Percentiles rank a stretch among this genome's conserved stretches.
Conservation (phyloP, 176 grass and related monocot genomes). For the Secale cereale region DNA sequence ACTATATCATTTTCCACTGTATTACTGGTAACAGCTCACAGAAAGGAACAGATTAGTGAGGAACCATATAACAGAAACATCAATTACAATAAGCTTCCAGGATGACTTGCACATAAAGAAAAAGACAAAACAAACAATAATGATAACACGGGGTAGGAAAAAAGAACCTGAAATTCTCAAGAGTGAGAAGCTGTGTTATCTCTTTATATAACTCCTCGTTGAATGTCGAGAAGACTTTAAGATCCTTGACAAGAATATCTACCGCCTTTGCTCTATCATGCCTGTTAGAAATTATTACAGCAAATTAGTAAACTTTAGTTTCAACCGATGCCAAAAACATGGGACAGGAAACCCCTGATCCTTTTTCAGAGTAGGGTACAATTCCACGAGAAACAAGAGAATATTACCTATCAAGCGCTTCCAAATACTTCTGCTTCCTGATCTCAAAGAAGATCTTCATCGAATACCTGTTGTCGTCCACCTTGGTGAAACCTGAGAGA, state of each 20-base stretch:
- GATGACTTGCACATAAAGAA: not conserved
- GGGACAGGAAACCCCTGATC: not conserved
- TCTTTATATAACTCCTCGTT: conserved; percentile 99
- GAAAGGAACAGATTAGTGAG: not conserved
- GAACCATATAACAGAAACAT: not conserved
- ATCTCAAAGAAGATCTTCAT: conserved; percentile 99
- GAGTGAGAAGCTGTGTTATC: conserved; percentile 95
- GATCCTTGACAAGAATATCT: conserved; percentile 94
- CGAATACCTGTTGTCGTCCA: conserved; percentile 97
- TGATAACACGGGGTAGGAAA: not conserved
- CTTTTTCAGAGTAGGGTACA: not conserved
- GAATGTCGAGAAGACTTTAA: conserved; percentile 98
- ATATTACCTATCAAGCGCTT: conserved; percentile 86
- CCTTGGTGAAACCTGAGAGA: conserved; percentile 95
- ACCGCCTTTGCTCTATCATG: conserved; percentile 96
- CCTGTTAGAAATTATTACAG: conserved; percentile 43
- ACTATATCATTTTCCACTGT: conserved; percentile 2
- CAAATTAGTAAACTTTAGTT: not conserved
- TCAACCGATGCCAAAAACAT: not conserved
- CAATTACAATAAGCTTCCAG: not conserved
- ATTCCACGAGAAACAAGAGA: not conserved
- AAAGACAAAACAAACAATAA: conserved; percentile 1
- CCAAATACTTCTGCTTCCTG: conserved; percentile 98
- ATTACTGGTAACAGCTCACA: not conserved
- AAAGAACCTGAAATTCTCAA: conserved; percentile 91